Conservation (phyloP, 768 basidiomycete genomes). For the Boletales sp. region DNA sequence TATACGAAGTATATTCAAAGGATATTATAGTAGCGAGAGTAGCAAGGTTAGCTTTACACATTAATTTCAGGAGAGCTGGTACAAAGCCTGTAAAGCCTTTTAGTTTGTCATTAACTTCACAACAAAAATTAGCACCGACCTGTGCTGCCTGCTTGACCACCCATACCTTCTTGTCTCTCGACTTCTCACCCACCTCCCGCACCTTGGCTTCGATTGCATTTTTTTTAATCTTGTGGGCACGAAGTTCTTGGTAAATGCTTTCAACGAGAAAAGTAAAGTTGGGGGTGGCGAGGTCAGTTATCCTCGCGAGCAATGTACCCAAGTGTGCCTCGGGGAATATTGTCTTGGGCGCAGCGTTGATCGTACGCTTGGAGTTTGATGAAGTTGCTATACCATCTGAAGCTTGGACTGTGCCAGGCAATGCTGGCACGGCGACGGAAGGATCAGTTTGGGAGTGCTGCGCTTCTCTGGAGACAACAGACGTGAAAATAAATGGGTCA, state of each 20-base stretch:
- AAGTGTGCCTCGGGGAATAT: constrained; percentile 69
- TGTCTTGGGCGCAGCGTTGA: constrained; percentile 43
- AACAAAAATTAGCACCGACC: not conserved
- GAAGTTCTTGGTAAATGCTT: constrained; percentile 66
- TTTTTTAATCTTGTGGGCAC: constrained; percentile 73
- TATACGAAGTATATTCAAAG: constrained; percentile 7
- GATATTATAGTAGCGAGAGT: constrained; percentile 1
- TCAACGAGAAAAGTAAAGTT: constrained; percentile 70
- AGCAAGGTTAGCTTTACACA: not conserved
- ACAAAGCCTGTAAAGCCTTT: constrained; percentile 7
- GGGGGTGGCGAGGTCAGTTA: constrained; percentile 54
- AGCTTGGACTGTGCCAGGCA: constrained; percentile 37
- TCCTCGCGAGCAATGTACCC: constrained; percentile 57
- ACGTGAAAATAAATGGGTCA: constrained; percentile 75
- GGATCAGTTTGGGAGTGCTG: constrained; percentile 22
- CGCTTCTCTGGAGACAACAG: constrained; percentile 41
- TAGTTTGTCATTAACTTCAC: not conserved
- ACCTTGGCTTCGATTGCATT: constrained; percentile 81
- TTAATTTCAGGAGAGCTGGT: constrained; percentile 7
- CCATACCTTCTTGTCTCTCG: constrained; percentile 73
- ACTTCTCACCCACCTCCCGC: constrained; percentile 71
- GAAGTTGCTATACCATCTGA: constrained; percentile 12
- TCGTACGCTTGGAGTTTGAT: constrained; percentile 25
- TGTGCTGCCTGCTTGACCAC: constrained; percentile 44
- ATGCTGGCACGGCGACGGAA: constrained; percentile 45